Evolutionary conservation across 2,329 filamentous ascomycete species (phyloP), one percentile per base, ranked within the genome.

Genomic region (Ceratocystis cacaofunesta): DNA sequence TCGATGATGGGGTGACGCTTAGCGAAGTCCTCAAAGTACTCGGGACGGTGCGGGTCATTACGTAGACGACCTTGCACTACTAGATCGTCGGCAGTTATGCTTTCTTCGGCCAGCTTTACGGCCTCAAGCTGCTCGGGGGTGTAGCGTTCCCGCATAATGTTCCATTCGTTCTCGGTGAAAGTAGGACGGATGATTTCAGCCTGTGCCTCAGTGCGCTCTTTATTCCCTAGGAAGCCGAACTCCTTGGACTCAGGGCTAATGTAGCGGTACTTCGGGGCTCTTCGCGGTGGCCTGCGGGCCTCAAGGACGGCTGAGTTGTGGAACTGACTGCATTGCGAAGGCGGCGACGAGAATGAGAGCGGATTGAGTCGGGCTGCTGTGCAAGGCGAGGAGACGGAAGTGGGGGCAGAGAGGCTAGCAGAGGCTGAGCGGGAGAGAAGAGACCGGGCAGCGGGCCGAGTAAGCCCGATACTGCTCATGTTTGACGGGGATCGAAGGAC

Each of bases 11-110:
- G 89, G 72, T 90, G 84, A 69, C 92, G 81, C 66, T 82, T 82
- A 67, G 87, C 84, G 72, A 96, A 88, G 74, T 95, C 90, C 73
- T 96, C 91, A 65, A 92, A 77, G 74, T 95, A 94, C 68, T 83
- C 79, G 62, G 92, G 78, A 64, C 80, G 79, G 79, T 89, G 88
- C 7, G 85, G 81, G 73, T 95, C 91, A 65, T 78, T 80, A 68
- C 90, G 85, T 70, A 89, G 75, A 55, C 84, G 80, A 69, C 86
- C 89, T 76, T 94, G 88, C 43, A 84, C 79, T 52, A 86, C 80
- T 72, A 96, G 73, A 75, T 97, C 90, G 69, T 85, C 79, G 8
- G 86, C 78, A 72, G 88, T 81, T 73, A 96, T 85, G 69, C 88
- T 84, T 68, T 82, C 78, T 76, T 96, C 92, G 71, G 87, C 91